Conservation (phyloP, 192 early-diverging fungal species). For the Coemansia sp. region DNA sequence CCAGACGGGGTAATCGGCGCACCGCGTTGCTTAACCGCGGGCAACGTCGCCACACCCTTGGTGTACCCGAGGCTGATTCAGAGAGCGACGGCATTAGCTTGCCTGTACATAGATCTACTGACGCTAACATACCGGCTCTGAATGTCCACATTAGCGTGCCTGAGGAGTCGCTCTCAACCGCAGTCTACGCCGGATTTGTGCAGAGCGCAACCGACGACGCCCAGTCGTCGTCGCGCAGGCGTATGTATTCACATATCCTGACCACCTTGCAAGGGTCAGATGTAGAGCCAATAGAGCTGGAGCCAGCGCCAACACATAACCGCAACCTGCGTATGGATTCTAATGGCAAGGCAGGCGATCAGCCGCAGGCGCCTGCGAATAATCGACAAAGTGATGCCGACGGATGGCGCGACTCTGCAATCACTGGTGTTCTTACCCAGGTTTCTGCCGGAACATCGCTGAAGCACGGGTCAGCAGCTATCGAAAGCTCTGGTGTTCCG, state of each 20-base stretch:
- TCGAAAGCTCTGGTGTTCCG: constrained; percentile 2
- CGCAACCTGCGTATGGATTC: background rate
- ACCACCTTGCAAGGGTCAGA: constrained; percentile 21
- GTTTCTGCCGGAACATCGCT: constrained; percentile 21
- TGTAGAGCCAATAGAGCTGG: background rate
- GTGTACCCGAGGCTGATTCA: background rate
- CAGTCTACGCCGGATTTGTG: constrained; percentile 32
- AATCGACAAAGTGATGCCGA: constrained; percentile 8
- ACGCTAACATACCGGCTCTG: constrained; percentile 7
- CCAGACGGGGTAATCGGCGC: background rate
- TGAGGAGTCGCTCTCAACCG: constrained; percentile 24
- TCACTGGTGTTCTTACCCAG: constrained; percentile 40
- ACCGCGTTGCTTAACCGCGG: constrained; percentile 5
- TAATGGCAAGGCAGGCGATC: background rate
- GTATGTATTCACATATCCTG: constrained; percentile 41
- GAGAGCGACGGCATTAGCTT: background rate
- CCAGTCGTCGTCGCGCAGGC: constrained; percentile 33
- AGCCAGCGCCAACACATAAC: background rate
- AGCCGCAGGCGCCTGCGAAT: background rate
- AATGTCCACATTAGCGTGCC: constrained; percentile 19
- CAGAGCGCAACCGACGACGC: constrained; percentile 19
- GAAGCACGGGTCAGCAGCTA: constrained; percentile 12
- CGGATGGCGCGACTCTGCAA: constrained; percentile 45
- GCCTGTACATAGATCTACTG: no score
- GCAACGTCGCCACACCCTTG: constrained; percentile 23